Evolutionary conservation across 1,284 basidiomycete species (phyloP).

Genomic region (Cutaneotrichosporon spelunceum): DNA sequence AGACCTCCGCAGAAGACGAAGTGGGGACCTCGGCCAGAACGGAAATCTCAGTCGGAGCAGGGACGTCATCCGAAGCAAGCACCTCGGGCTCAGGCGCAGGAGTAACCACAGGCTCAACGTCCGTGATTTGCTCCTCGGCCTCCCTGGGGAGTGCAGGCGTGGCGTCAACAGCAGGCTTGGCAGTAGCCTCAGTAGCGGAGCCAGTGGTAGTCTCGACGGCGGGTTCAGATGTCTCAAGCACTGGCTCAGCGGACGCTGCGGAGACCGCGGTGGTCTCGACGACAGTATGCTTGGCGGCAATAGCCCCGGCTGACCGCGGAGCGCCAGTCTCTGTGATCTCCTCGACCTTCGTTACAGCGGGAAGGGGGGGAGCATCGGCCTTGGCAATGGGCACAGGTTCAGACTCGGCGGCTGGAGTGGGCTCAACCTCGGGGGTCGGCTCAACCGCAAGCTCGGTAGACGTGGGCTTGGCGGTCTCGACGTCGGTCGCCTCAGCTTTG

Average conservation of each 20-base stretch:
- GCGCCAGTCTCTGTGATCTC: not conserved
- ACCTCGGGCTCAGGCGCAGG: not conserved
- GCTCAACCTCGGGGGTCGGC: not conserved
- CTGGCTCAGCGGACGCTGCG: not conserved
- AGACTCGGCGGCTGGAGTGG: not conserved
- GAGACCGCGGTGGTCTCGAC: not conserved
- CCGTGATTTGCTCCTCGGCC: not conserved
- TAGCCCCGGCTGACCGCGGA: too few species aligned
- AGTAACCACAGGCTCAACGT: not conserved
- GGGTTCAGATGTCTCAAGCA: not conserved
- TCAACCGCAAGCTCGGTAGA: not conserved
- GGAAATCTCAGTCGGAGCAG: not conserved
- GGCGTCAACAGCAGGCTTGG: not conserved
- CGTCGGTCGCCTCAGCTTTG: not conserved
- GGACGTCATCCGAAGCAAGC: not conserved
- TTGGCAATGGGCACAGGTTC: not conserved
- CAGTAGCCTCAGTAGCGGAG: not conserved
- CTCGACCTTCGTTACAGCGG: not conserved
- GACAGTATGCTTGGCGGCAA: too few species aligned
- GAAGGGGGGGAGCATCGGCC: not conserved
- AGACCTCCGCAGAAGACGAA: not conserved
- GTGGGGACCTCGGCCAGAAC: not conserved
- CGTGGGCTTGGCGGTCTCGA: not conserved
- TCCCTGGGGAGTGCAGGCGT: not conserved
- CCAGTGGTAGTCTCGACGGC: not conserved